phyloP scores from a whole-genome alignment of 768 basidiomycete genomes.

The Glaciozyma antarctica region DNA sequence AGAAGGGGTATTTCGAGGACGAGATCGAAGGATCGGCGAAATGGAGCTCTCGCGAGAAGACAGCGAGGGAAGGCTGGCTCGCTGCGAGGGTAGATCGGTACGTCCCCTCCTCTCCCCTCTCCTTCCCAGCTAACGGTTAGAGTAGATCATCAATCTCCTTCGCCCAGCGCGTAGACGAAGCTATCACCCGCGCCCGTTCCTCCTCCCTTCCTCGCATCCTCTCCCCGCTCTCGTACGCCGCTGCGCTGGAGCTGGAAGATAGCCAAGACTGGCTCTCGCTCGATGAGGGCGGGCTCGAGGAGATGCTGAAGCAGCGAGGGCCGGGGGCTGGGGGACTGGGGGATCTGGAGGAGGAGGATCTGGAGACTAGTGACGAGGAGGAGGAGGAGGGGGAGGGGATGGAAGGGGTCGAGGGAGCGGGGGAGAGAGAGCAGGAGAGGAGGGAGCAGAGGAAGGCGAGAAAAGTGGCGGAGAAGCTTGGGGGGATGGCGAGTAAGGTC shows the following conservation, averaged over 20 bases:
- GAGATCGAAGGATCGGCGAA: constrained; percentile 65
- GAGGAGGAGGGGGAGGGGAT: constrained; percentile 36
- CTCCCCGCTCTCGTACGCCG: not conserved
- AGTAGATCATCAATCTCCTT: constrained; percentile 48
- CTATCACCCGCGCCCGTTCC: constrained; percentile 42
- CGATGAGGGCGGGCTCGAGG: constrained; percentile 29
- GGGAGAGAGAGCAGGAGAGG: constrained; percentile 42
- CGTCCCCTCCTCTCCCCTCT: not conserved
- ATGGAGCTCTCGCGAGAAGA: constrained; percentile 65
- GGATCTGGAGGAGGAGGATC: constrained; percentile 41
- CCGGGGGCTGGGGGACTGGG: constrained; percentile 32
- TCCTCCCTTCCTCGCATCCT: constrained; percentile 33
- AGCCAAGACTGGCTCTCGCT: constrained; percentile 69
- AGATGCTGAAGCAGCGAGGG: constrained; percentile 27
- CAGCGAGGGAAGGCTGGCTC: constrained; percentile 57
- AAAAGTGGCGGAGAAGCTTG: constrained; percentile 57
- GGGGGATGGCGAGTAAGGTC: constrained; percentile 71
- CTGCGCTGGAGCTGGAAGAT: constrained; percentile 48
- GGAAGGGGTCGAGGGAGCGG: constrained; percentile 1
- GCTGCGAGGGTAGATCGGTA: constrained; percentile 53
- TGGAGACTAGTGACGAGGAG: constrained; percentile 50
- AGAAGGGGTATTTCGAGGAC: constrained; percentile 64
- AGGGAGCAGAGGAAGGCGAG: constrained; percentile 34
- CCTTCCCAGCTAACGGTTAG: not conserved
- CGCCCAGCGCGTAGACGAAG: constrained; percentile 58